Evolutionary conservation across 2,329 filamentous ascomycete species (phyloP), one percentile per base, ranked within the genome.

Genomic region (Neophaeococcomyces aloes): DNA sequence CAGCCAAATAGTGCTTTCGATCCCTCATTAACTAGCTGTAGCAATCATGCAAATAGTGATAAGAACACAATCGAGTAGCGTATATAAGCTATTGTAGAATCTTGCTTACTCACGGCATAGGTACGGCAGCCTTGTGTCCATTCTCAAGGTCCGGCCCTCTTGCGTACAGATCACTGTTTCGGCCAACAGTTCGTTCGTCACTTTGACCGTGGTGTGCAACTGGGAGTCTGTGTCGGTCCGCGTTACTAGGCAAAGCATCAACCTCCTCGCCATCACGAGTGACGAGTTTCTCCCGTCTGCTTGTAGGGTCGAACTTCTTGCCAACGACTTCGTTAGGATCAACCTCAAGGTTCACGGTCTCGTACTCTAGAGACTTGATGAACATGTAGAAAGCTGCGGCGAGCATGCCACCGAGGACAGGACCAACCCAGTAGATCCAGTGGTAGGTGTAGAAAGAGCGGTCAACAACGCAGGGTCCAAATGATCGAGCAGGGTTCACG

Each of bases 361-460:
- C 42, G 27, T 46, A 48, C 17, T 59, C 58, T 42, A 66, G 57
- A 15, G 62, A 57, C 53, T 66, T 65, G 44, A 74, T 61, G 41
- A 72, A 58, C 34, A 50, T 54, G 48, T 69, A 74, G 51, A 72
- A 71, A 3, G 58, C 64, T 3, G 65, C 65, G 0, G 71, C 69
- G 3, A 72, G 56, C 6, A 70, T 56, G 0, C 66, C 59, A 0
- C 68, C 68, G 1, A 69, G 57, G 6, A 63, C 43, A 1, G 68
- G 68, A 1, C 68, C 67, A 25, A 69, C 57, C 64, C 66, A 70
- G 56, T 70, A 70, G 46, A 70, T 69, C 66, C 66, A 70, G 42
- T 69, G 65, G 40, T 69, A 66, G 19, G 61, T 59, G 1, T 62
- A 58, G 54, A 70, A 70, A 7, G 55, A 57, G 21, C 63, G 62